Conservation (phyloP, 2,329 filamentous ascomycete species). For the Colletotrichum liriopes region DNA sequence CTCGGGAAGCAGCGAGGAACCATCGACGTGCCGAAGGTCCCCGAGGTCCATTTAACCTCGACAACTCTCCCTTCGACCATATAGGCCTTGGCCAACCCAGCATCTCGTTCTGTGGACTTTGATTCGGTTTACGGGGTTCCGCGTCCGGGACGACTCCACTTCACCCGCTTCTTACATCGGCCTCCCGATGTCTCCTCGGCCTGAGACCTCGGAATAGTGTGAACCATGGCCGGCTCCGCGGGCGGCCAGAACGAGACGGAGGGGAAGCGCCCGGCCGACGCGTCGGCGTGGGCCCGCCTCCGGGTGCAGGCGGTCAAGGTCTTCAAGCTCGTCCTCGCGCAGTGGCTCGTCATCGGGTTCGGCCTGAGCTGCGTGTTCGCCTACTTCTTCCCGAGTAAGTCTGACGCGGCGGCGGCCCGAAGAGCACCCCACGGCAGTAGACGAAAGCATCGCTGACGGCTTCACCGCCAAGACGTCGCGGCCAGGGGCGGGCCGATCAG, state of each 20-base stretch:
- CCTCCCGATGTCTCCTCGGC: slow-evolving; percentile 2
- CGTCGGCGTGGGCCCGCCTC: slow-evolving; percentile 9
- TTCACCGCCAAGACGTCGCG: slow-evolving; percentile 57
- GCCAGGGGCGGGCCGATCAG: slow-evolving; percentile 64
- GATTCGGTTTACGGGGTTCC: slow-evolving; percentile 1
- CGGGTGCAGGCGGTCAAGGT: slow-evolving; percentile 21
- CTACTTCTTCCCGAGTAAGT: slow-evolving; percentile 61
- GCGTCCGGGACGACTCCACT: not conserved
- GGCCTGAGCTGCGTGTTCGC: slow-evolving; percentile 66
- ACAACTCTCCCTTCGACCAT: not conserved
- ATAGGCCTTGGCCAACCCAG: not conserved
- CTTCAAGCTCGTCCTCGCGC: slow-evolving; percentile 62
- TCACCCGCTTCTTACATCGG: not conserved
- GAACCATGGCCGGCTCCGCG: slow-evolving; percentile 28
- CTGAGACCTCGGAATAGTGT: not conserved
- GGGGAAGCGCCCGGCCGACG: not conserved
- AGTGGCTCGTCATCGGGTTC: slow-evolving; percentile 78
- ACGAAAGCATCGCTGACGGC: not conserved
- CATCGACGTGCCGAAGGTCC: not conserved
- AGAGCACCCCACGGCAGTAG: too few species aligned
- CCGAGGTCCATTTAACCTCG: not conserved
- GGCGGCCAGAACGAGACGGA: not conserved
- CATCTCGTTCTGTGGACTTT: not conserved
- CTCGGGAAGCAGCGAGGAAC: not conserved
- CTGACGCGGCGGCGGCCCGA: too few species aligned